These are phyloP conservation scores for Stevia rebaudiana DNA, from an alignment of 140 eudicot species.

Conservation along the genomic window DNA sequence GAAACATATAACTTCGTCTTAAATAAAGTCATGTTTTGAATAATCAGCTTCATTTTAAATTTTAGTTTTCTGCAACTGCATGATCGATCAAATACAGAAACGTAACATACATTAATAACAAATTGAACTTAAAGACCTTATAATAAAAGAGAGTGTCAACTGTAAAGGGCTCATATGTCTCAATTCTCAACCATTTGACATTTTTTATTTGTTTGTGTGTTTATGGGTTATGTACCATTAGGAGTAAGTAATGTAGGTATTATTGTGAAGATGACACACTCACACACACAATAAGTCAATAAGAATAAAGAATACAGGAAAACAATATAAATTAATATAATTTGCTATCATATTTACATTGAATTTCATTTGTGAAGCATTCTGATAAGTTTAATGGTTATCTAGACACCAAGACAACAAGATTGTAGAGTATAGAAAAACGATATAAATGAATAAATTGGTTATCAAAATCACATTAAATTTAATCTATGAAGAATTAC, in stretches of 20 bases:
- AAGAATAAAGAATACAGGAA: neutral
- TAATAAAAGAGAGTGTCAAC: neutral
- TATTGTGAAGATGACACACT: conserved; percentile 1
- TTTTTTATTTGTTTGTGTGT: neutral
- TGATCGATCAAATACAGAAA: no score
- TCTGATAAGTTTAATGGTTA: neutral
- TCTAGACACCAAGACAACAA: neutral
- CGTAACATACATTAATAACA: no score
- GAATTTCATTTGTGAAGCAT: neutral
- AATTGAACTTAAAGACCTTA: neutral
- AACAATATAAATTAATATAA: neutral
- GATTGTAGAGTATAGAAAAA: neutral
- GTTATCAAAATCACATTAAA: neutral
- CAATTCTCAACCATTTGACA: neutral
- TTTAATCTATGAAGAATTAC: neutral
- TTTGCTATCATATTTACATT: neutral
- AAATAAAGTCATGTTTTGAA: no score
- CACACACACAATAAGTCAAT: no score
- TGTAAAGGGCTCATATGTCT: neutral
- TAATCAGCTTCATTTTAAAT: no score
- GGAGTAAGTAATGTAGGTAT: conserved; percentile 12
- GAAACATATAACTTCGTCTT: no score
- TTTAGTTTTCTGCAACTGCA: no score
- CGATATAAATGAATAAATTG: neutral
- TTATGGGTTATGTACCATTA: neutral